phyloP scores from a whole-genome alignment of 108 stramenopile genomes.

The Nitzschia inconspicua region DNA sequence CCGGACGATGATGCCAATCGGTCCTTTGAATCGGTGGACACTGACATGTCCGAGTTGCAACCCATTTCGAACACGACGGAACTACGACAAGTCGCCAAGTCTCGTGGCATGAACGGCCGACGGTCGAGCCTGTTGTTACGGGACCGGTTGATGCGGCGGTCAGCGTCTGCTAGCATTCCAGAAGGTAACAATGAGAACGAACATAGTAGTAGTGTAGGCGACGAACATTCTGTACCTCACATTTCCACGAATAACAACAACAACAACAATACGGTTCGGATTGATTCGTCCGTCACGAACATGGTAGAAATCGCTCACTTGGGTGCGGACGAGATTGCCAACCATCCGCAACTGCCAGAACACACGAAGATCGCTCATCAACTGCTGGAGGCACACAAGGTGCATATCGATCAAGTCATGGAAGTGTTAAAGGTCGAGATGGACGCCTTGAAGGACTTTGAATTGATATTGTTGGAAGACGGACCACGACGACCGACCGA shows the following conservation, averaged over 20 bases:
- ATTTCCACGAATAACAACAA: no score
- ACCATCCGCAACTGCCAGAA: constrained; percentile 24
- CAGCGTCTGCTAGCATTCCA: no score
- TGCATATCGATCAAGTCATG: constrained; percentile 69
- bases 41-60: constrained; percentile 19
- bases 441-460: constrained; percentile 72
- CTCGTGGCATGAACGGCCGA: constrained; percentile 18
- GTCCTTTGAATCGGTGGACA: constrained; percentile 31
- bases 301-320: neutral
- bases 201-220: no score
- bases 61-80: constrained; percentile 36
- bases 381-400: constrained; percentile 62
- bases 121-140: constrained; percentile 32
- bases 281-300: neutral
- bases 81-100: constrained; percentile 25
- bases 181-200: no score
- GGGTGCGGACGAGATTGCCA: neutral
- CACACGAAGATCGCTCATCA: constrained; percentile 52
- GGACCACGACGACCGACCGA: constrained; percentile 45
- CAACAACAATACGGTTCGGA: no score
- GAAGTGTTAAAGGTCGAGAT: constrained; percentile 68
- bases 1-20: neutral
- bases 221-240: no score
- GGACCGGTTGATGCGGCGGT: constrained; percentile 27
- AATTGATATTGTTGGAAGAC: constrained; percentile 44